Base-by-base conservation (phyloP, 1,284 basidiomycete genomes). In the Dichomitus squalens region DNA sequence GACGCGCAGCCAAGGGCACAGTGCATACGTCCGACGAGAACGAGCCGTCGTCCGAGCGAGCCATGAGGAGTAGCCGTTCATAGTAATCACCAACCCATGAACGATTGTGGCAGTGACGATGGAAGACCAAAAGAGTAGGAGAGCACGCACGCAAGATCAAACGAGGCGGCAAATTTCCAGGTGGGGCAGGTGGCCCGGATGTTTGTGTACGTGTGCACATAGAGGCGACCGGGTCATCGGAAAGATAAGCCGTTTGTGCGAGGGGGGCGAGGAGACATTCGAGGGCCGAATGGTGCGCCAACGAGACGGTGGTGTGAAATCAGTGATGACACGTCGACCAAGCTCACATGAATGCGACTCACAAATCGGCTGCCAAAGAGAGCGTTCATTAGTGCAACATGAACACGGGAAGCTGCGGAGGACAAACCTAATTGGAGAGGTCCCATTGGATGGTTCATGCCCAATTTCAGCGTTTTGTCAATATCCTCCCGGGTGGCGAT, bases 381-480 rank as follows among this genome's bases (percentile, higher is more conserved):
- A 14, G 33, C 21, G 4, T 47, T 21, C 12, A 20, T 47, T 27
- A 47, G 16, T 29, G 29, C 1, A 7, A 3, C 16, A 49, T 3
- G 48, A 25, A 49, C 14, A 25, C 23, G 21, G 20, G 21, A 48
- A 33, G n/a, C 29, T 40, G 36, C 20, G 46, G 23, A 49, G n/a
- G 18, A 69, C 81, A 57, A 60, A 85, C 88, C 89, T 36, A 95
- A 81, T 60, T 93, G 89, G 14, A 95, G 75, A 2, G 93, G 93
- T 14, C 96, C 96, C 93, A 97, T 97, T 1, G 95, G 95, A 70
- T 98, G 95, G 60, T 88, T 91, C 94, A 97, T 98, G 47, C 96
- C 96, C 16, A 97, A 79, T 68, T 88, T 89, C 54, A 98, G 84
- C 0, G 94, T 97, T 64, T 89, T 94, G 76, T 98, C 96, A 63